Evolutionary conservation across 805 yeast genomes (phyloP), one percentile per base, ranked within the genome.

Genomic region (Cyberlindnera galapagoensis): DNA sequence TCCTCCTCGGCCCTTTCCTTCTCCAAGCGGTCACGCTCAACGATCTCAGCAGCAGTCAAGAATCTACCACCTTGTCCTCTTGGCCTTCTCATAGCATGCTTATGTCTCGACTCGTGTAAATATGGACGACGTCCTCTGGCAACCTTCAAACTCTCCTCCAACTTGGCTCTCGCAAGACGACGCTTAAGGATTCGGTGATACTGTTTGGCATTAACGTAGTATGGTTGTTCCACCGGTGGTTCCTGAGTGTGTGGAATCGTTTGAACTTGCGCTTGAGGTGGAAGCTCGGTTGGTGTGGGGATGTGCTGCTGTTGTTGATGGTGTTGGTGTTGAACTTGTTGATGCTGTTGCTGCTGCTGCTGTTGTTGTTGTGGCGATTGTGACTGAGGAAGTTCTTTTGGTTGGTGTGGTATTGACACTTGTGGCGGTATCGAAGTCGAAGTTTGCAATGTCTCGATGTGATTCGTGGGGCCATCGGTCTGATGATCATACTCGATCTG

Each of bases 31-130:
- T 76, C 81, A 35, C 70, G 60, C 40, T 70, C 80, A 9, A 74
- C 79, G 27, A 73, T 80, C 42, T 74, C 84, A 9, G 95, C 95
- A 10, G 97, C 96, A 1, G 99, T 92, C 38, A 92, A 61, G 46
- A 92, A 92, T 39, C 99, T 68, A 6, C 99, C 99, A 20, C 98
- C 98, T 62, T 92, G 97, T 18, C 99, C 99, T 47, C 99, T 75
- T 11, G 98, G 97, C 56, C 99, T 74, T 54, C 97, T 73, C 98
- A 92, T 92, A 3, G 99, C 99, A 57, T 92, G 99, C 56, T 92
- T 90, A 57, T 92, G 99, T 49, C 99, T 71, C 13, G 96, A 85
- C 59, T 92, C 98, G 54, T 92, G 99, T 30, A 92, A 59, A 57
- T 94, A 90, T 9, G 97, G 97, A 54, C 81, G 80, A 48, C 97